phyloP scores from a whole-genome alignment of 768 basidiomycete genomes.

The Boletus coccyginus region DNA sequence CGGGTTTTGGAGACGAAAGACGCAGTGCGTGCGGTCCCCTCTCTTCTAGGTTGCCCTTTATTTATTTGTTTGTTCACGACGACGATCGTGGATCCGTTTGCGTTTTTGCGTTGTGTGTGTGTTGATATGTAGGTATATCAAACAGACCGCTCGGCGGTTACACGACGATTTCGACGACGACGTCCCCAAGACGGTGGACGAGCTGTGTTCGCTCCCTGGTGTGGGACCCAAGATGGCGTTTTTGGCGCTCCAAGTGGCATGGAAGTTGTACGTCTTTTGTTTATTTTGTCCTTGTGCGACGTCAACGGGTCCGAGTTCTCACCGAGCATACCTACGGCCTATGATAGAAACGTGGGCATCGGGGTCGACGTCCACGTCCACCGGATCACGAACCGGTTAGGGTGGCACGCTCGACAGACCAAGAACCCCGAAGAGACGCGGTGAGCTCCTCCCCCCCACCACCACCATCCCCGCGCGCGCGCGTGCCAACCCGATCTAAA shows the following conservation, averaged over 20 bases:
- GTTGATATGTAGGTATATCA: constrained; percentile 55
- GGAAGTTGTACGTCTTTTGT: constrained; percentile 60
- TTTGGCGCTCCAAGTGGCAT: constrained; percentile 77
- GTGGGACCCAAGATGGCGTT: constrained; percentile 99
- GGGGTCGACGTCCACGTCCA: constrained; percentile 98
- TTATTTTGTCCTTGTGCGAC: neutral
- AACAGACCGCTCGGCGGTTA: constrained; percentile 66
- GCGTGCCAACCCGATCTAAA: neutral
- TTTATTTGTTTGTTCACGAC: neutral
- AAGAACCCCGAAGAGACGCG: constrained; percentile 88
- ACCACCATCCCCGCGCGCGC: neutral
- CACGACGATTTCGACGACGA: constrained; percentile 75
- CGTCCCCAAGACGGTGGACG: constrained; percentile 86
- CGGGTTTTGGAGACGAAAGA: constrained; percentile 90
- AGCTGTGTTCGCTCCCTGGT: constrained; percentile 82
- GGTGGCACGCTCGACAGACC: constrained; percentile 87
- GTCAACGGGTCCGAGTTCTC: neutral
- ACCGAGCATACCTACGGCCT: neutral
- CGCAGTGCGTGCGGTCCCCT: constrained; percentile 48
- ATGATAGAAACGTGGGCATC: constrained; percentile 74
- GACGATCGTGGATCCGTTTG: no score
- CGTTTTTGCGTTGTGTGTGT: no score
- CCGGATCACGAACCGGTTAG: constrained; percentile 87
- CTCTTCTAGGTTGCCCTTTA: neutral
- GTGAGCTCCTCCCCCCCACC: constrained; percentile 37